Conservation (phyloP, 2,329 filamentous ascomycete genomes). For the Cytospora piceae region DNA sequence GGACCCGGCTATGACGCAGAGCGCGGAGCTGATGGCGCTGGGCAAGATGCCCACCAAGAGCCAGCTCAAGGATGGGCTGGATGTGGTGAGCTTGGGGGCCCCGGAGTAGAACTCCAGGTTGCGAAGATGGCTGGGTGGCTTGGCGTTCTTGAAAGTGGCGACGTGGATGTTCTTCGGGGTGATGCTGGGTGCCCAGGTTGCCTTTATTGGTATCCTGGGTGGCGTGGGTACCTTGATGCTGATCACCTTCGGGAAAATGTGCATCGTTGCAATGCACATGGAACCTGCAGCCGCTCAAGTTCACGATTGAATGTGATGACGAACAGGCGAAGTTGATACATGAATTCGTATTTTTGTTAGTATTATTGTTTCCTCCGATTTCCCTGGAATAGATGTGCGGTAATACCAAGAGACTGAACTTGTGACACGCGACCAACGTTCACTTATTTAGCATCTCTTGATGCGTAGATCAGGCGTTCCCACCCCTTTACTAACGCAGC, state of each 20-base stretch:
- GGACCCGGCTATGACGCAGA: slow-evolving; percentile 85
- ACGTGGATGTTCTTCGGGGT: slow-evolving; percentile 10
- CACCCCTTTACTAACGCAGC: too few species aligned
- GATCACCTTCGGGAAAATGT: slow-evolving; percentile 7
- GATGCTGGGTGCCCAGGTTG: slow-evolving; percentile 8
- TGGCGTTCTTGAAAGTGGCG: neutral
- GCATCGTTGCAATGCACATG: neutral
- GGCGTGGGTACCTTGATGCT: slow-evolving; percentile 10
- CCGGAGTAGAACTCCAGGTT: slow-evolving; percentile 37
- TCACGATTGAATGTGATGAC: neutral
- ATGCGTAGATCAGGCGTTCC: too few species aligned
- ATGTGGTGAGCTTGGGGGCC: slow-evolving; percentile 50
- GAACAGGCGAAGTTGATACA: neutral
- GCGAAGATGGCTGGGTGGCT: neutral
- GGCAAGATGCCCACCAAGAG: slow-evolving; percentile 83
- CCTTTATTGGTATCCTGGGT: neutral
- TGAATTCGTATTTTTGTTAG: slow-evolving; percentile 10
- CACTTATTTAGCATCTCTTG: too few species aligned
- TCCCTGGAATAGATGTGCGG: neutral
- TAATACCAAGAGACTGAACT: neutral
- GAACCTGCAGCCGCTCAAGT: neutral
- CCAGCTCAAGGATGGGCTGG: slow-evolving; percentile 68
- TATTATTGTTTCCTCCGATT: neutral
- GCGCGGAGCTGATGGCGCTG: slow-evolving; percentile 80
- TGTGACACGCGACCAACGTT: too few species aligned